A percentile compares a stretch with the other conserved stretches of the same genome.
phyloP scores from a whole-genome alignment of 140 eudicot genomes.

The Anethum foeniculum region DNA sequence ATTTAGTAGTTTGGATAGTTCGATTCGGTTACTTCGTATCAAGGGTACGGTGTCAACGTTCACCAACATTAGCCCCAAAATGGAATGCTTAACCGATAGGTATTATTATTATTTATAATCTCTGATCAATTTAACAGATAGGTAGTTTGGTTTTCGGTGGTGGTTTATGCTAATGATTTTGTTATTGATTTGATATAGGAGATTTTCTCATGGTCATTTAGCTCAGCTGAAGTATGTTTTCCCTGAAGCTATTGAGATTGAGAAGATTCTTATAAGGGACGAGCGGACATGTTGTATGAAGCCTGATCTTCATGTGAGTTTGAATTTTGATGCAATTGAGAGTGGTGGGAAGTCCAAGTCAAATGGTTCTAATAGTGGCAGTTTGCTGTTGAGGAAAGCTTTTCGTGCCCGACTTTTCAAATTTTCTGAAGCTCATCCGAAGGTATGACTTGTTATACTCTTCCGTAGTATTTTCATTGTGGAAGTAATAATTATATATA shows the following conservation, averaged over 20 bases:
- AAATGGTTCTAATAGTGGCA: constrained; percentile 23
- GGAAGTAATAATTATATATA: neutral
- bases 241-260: constrained; percentile 64
- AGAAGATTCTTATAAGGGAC: constrained; percentile 54
- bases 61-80: constrained; percentile 40
- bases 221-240: constrained; percentile 72
- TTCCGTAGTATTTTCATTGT: neutral
- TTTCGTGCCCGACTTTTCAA: constrained; percentile 53
- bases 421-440: constrained; percentile 46
- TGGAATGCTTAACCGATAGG: constrained; percentile 71
- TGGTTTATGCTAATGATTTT: neutral
- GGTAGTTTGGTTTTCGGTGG: neutral
- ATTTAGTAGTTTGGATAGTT: constrained; percentile 52
- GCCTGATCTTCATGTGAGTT: constrained; percentile 57
- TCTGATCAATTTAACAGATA: neutral
- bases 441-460: constrained; percentile 34
- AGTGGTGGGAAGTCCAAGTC: constrained; percentile 26
- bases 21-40: constrained; percentile 44
- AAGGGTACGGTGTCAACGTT: constrained; percentile 47
- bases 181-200: constrained; percentile 33
- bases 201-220: constrained; percentile 55
- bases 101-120: constrained; percentile 10
- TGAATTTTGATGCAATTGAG: constrained; percentile 33
- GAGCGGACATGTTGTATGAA: constrained; percentile 70
- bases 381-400: constrained; percentile 44